These are phyloP conservation scores for Exophiala viscosa DNA, from an alignment of 2,329 filamentous ascomycete genomes.

Conservation along the genomic window DNA sequence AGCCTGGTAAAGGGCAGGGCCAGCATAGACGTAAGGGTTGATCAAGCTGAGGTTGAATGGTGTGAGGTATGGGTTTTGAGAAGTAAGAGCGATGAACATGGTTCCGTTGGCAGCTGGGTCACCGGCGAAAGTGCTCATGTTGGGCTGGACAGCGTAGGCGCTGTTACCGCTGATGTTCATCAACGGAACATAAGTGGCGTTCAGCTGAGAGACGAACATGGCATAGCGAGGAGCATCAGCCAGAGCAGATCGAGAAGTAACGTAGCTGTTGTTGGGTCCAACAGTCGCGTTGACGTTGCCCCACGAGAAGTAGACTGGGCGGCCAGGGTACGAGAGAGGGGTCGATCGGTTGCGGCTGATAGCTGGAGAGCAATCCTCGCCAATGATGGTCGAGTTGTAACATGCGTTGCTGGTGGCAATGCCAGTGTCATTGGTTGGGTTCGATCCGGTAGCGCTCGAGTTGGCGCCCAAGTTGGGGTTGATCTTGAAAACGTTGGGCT, in stretches of 20 bases:
- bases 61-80: constrained; percentile 63
- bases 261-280: constrained; percentile 78
- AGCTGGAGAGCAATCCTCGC: constrained; percentile 58
- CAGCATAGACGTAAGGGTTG: constrained; percentile 71
- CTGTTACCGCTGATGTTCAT: constrained; percentile 51
- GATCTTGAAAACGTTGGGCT: constrained; percentile 65
- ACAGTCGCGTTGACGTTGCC: constrained; percentile 64
- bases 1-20: constrained; percentile 70
- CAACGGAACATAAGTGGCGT: constrained; percentile 66
- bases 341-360: constrained; percentile 66
- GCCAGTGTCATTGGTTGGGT: constrained; percentile 34
- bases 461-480: constrained; percentile 24
- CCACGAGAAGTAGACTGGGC: constrained; percentile 68
- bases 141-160: constrained; percentile 70
- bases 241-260: constrained; percentile 53
- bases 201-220: constrained; percentile 73
- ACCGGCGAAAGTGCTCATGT: constrained; percentile 62
- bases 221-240: constrained; percentile 63
- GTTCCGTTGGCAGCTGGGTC: constrained; percentile 72
- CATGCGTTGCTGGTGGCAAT: constrained; percentile 52
- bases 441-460: constrained; percentile 30
- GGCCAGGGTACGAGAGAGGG: constrained; percentile 71
- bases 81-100: constrained; percentile 74
- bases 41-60: constrained; percentile 72
- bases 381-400: constrained; percentile 52